Percentiles rank a stretch among this genome's conserved stretches.
Evolutionary conservation across 441 rosid genomes (phyloP).

Genomic region (Erysimum cheiri): DNA sequence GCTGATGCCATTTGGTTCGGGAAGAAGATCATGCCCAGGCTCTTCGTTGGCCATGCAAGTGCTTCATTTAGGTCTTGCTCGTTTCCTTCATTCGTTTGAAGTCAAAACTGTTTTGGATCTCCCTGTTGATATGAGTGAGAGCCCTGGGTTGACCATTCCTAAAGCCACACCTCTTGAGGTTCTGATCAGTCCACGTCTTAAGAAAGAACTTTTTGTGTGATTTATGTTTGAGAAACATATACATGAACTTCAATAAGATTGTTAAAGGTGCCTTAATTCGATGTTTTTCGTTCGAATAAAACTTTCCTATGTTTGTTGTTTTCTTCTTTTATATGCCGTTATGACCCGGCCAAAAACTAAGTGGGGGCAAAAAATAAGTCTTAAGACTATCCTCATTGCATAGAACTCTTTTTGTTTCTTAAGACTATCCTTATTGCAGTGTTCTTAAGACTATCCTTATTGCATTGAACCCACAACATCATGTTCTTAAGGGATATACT

Average conservation of each 20-base stretch:
- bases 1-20: slow-evolving; percentile 54
- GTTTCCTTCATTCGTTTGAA: slow-evolving; percentile 56
- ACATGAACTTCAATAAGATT: not conserved
- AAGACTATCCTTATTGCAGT: too few relatives aligned
- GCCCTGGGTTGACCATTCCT: slow-evolving; percentile 49
- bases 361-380: too few relatives aligned
- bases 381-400: too few relatives aligned
- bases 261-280: slow-evolving; percentile 7
- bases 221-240: not conserved
- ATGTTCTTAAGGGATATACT: too few relatives aligned
- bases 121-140: slow-evolving; percentile 52
- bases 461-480: too few relatives aligned
- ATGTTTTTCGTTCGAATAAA: not conserved
- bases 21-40: slow-evolving; percentile 62
- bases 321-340: too few relatives aligned
- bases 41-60: slow-evolving; percentile 49
- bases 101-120: slow-evolving; percentile 35
- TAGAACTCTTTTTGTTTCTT: too few relatives aligned
- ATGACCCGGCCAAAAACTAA: too few relatives aligned
- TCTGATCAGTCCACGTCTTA: slow-evolving; percentile 47
- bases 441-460: too few relatives aligned
- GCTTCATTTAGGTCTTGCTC: slow-evolving; percentile 46
- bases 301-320: not conserved
- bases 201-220: slow-evolving; percentile 28
- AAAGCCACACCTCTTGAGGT: slow-evolving; percentile 58